These are phyloP conservation scores for Candida verbasci DNA, from an alignment of 805 yeast genomes.

Conservation along the genomic window DNA sequence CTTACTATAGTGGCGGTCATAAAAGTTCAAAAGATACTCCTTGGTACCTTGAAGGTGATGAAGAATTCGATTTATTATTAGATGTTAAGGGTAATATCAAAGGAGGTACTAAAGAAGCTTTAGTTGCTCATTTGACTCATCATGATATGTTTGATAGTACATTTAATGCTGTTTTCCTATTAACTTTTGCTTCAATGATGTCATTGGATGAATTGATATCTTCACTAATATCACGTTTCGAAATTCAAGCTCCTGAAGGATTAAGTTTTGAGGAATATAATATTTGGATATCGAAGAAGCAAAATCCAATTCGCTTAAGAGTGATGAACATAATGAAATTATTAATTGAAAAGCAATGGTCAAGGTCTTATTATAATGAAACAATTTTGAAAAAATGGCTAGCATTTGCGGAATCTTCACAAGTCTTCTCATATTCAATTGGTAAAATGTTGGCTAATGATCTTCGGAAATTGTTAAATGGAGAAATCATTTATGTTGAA, in stretches of 20 bases:
- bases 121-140: slow-evolving; percentile 76
- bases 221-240: slow-evolving; percentile 59
- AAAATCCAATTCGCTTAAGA: slow-evolving; percentile 60
- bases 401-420: slow-evolving; percentile 19
- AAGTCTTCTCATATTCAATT: slow-evolving; percentile 22
- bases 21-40: slow-evolving; percentile 45
- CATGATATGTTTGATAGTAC: slow-evolving; percentile 59
- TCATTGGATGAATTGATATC: slow-evolving; percentile 59
- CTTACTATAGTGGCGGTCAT: slow-evolving; percentile 29
- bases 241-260: slow-evolving; percentile 81
- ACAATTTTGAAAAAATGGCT: slow-evolving; percentile 34
- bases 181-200: slow-evolving; percentile 74
- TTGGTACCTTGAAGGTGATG: slow-evolving; percentile 71
- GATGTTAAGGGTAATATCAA: slow-evolving; percentile 69
- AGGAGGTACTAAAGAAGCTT: slow-evolving; percentile 79
- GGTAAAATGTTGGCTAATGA: slow-evolving; percentile 24
- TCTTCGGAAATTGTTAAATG: slow-evolving; percentile 22
- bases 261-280: slow-evolving; percentile 77
- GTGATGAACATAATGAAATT: slow-evolving; percentile 64
- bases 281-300: slow-evolving; percentile 69
- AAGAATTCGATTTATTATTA: slow-evolving; percentile 49
- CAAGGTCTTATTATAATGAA: slow-evolving; percentile 51
- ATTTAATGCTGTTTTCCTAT: slow-evolving; percentile 64
- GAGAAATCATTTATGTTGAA: slow-evolving; percentile 25
- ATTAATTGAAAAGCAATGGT: slow-evolving; percentile 69